phyloP scores from a whole-genome alignment of 805 yeast species.

The Hanseniaspora guilliermondii region DNA sequence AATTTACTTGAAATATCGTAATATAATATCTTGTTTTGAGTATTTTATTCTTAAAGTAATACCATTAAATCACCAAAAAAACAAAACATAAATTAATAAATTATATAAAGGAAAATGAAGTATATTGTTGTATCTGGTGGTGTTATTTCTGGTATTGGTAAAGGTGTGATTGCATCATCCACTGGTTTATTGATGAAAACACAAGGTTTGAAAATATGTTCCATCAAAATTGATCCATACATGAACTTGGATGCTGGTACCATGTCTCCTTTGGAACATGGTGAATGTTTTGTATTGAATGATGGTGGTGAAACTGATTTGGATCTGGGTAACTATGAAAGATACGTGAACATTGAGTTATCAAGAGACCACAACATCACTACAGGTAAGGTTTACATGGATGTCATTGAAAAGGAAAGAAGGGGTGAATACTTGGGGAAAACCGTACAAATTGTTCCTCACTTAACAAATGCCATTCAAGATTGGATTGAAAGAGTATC shows the following conservation, averaged over 20 bases:
- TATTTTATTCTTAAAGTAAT: background rate
- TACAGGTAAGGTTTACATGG: constrained; percentile 92
- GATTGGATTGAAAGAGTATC: constrained; percentile 96
- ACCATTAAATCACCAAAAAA: background rate
- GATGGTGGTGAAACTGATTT: constrained; percentile 99
- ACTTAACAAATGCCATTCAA: constrained; percentile 91
- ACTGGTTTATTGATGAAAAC: constrained; percentile 93
- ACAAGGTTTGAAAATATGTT: constrained; percentile 85
- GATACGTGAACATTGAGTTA: constrained; percentile 85
- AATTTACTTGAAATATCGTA: background rate
- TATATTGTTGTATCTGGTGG: constrained; percentile 99
- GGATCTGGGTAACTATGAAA: constrained; percentile 95
- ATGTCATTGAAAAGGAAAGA: constrained; percentile 88
- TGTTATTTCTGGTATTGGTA: constrained; percentile 98
- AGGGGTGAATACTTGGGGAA: constrained; percentile 96
- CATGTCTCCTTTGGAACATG: constrained; percentile 98
- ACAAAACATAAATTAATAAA: background rate
- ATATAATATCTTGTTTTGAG: background rate
- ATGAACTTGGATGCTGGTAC: constrained; percentile 99
- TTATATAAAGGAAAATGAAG: constrained; percentile 47
- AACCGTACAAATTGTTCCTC: constrained; percentile 99
- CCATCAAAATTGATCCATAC: constrained; percentile 96
- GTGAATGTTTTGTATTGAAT: constrained; percentile 93
- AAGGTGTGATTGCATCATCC: constrained; percentile 94
- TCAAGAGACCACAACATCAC: constrained; percentile 94